These are phyloP conservation scores for Solanum ossicruentum DNA, from an alignment of 257 asterid genomes.

Conservation along the genomic window DNA sequence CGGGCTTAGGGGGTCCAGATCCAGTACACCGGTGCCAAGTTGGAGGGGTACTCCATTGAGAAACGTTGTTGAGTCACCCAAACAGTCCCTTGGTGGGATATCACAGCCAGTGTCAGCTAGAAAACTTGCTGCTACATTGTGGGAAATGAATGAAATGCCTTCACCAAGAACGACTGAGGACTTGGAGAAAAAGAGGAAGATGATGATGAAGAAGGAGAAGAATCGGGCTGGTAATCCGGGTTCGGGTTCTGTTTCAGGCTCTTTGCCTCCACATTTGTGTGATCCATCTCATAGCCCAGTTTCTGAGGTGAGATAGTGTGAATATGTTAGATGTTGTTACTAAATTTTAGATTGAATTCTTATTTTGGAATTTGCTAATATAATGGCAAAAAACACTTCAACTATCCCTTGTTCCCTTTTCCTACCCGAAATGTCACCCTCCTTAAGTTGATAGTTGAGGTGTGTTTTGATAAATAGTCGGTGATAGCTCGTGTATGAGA, in stretches of 20 bases:
- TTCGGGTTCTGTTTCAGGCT: conserved; percentile 27
- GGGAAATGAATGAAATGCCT: conserved; percentile 88
- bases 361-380: not conserved
- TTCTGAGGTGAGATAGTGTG: conserved; percentile 44
- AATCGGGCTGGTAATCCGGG: conserved; percentile 18
- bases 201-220: conserved; percentile 30
- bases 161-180: conserved; percentile 47
- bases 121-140: conserved; percentile 75
- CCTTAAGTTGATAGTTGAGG: not conserved
- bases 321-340: not conserved
- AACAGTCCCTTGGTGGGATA: conserved; percentile 40
- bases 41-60: conserved; percentile 62
- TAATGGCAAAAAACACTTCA: not conserved
- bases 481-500: not conserved
- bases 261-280: conserved; percentile 57
- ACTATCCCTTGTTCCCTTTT: no score
- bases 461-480: not conserved
- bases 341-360: not conserved
- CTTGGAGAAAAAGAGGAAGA: conserved; percentile 19
- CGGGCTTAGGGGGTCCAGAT: conserved; percentile 54
- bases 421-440: not conserved
- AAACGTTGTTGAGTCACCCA: conserved; percentile 48
- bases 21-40: conserved; percentile 80
- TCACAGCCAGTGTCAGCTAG: conserved; percentile 83
- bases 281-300: conserved; percentile 83